Conservation (phyloP, 192 early-diverging fungal species). For the Backusella liffmaniae region DNA sequence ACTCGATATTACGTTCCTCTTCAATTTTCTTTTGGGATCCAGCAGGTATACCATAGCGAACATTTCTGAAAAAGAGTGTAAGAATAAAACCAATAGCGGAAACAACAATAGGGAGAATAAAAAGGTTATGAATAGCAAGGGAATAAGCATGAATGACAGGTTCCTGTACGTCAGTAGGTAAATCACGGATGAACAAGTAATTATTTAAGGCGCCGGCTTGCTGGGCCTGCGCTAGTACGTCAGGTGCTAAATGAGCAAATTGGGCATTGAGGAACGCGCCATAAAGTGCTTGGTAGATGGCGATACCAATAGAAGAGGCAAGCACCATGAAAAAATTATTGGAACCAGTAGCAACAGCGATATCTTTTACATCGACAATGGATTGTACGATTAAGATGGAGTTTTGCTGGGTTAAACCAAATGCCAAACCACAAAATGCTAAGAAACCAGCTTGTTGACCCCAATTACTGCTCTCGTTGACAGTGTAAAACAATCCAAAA, state of each 20-base stretch:
- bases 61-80: constrained; percentile 27
- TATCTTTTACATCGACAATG: constrained; percentile 40
- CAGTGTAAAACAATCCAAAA: constrained; percentile 53
- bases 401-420: constrained; percentile 59
- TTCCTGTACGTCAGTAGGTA: constrained; percentile 15
- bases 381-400: constrained; percentile 43
- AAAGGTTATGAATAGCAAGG: constrained; percentile 19
- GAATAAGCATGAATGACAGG: constrained; percentile 20
- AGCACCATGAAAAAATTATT: constrained; percentile 29
- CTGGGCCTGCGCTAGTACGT: constrained; percentile 6
- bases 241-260: not conserved
- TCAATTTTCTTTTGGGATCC: not conserved
- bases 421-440: constrained; percentile 36
- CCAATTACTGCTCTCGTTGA: constrained; percentile 44
- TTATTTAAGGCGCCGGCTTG: not conserved
- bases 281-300: constrained; percentile 19
- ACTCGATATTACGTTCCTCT: not conserved
- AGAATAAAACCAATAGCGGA: constrained; percentile 19
- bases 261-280: not conserved
- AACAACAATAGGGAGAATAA: constrained; percentile 20
- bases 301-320: constrained; percentile 23
- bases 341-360: constrained; percentile 47
- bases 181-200: constrained; percentile 8
- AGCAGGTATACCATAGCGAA: constrained; percentile 7
- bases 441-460: constrained; percentile 56